Percentiles rank a stretch among this genome's conserved stretches.
These are phyloP conservation scores for Coemansia sp. DNA, from an alignment of 192 early-diverging fungal species.

Conservation along the genomic window DNA sequence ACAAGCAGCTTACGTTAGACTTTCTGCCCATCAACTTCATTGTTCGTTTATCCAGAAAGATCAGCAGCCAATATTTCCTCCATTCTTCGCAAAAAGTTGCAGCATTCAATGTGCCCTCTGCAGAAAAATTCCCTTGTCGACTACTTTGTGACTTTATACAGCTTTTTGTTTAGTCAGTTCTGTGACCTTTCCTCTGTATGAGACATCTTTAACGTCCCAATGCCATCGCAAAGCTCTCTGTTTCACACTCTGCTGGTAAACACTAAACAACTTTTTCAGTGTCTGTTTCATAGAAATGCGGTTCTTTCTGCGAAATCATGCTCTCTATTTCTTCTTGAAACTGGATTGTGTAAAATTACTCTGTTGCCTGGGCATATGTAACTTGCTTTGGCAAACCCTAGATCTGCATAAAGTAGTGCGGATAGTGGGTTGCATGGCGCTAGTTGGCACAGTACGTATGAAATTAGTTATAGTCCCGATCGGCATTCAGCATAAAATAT, in stretches of 20 bases:
- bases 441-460: too few relatives aligned
- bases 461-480: too few relatives aligned
- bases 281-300: constrained; percentile 36
- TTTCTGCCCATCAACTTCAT: not conserved
- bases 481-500: too few relatives aligned
- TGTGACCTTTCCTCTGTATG: too few relatives aligned
- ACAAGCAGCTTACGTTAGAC: not conserved
- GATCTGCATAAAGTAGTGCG: constrained; percentile 71
- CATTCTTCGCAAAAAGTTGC: not conserved
- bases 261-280: constrained; percentile 44
- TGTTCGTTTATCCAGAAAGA: constrained; percentile 4
- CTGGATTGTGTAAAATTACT: constrained; percentile 77
- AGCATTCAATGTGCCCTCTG: not conserved
- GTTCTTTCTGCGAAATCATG: constrained; percentile 62
- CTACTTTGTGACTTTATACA: not conserved
- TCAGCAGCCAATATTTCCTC: not conserved
- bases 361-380: constrained; percentile 78
- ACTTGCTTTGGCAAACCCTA: constrained; percentile 65
- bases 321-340: constrained; percentile 73
- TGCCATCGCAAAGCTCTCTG: too few relatives aligned
- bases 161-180: too few relatives aligned
- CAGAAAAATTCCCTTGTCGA: not conserved
- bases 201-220: too few relatives aligned
- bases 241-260: too few relatives aligned
- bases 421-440: constrained; percentile 54